Conservation (phyloP, 305 asterid genomes). For the Fraxinus angustifolia region DNA sequence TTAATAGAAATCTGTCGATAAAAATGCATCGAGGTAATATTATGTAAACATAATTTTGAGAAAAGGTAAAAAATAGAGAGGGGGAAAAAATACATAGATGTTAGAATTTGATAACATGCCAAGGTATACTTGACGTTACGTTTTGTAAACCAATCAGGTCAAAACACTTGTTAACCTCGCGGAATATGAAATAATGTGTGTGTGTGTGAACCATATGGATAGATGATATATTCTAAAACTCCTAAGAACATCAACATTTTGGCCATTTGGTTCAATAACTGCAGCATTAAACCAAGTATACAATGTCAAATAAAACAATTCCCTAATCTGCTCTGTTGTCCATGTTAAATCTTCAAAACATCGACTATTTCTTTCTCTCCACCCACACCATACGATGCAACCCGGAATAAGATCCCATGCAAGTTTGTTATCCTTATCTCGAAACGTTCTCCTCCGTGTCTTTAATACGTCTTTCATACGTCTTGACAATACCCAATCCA, state of each 20-base stretch:
- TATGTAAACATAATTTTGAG: background rate
- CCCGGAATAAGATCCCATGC: too few relatives aligned
- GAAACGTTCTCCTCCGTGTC: too few relatives aligned
- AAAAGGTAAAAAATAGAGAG: background rate
- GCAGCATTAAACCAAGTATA: too few relatives aligned
- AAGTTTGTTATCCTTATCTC: too few relatives aligned
- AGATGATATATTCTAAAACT: background rate
- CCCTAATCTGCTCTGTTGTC: too few relatives aligned
- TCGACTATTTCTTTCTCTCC: too few relatives aligned
- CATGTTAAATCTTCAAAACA: too few relatives aligned
- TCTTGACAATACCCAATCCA: too few relatives aligned
- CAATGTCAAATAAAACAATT: too few relatives aligned
- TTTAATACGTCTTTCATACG: too few relatives aligned
- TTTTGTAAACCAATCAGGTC: background rate
- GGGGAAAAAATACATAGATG: background rate
- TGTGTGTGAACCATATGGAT: background rate
- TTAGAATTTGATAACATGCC: background rate
- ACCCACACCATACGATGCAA: too few relatives aligned
- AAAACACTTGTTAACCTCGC: background rate
- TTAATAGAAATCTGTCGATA: background rate
- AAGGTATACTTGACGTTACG: background rate
- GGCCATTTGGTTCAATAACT: background rate
- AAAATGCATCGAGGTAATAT: background rate
- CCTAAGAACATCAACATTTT: background rate
- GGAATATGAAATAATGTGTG: background rate